Base-by-base conservation (phyloP, 176 grass and related monocot species). In the Tillandsia leiboldiana region DNA sequence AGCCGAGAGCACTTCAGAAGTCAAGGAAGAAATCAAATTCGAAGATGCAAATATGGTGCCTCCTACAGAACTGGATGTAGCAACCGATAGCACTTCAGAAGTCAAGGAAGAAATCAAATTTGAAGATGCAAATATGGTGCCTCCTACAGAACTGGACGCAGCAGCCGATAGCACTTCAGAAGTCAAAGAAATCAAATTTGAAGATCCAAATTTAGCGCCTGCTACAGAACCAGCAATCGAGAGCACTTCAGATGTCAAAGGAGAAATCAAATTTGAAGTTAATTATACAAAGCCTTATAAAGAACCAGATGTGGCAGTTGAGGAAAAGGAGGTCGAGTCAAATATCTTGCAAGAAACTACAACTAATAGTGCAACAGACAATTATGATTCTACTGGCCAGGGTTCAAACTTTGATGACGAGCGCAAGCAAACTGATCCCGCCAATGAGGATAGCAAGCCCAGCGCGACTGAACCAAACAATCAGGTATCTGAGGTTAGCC, bases 401-500 rank as follows among this genome's bases (percentile, higher is more conserved):
- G 28, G 22, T 63, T 48, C 33, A 42, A 42, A 42, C 15, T 20
- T 20, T 20, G 22, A 61, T 62, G 24, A 51, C 52, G 28, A 53
- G 50, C 50, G 14, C 0, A 10, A 70, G 53, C 77, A 86, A 65
- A 59, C 42, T 51, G 62, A 64, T 11, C 6, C 1, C 59, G 26
- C 53, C 15, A 63, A 29, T 51, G 67, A 42, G 57, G 75, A 81
- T 15, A 66, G 10, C 53, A 69, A 78, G 14, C 15, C 18, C 47
- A 62, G 51, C 70, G 8, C 62, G 64, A 70, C 84, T 48, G 79
- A 91, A 74, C 58, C 80, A 81, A 71, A 81, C 26, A 72, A 99
- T 77, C 95, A 99, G 95, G 90, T 94, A 96, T 75, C 86, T 84
- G 87, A 84, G 95, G 85, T 88, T 84, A 87, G 79, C 77, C 81